Evolutionary conservation across 2,329 filamentous ascomycete species (phyloP).

Genomic region (Cercospora janseana): DNA sequence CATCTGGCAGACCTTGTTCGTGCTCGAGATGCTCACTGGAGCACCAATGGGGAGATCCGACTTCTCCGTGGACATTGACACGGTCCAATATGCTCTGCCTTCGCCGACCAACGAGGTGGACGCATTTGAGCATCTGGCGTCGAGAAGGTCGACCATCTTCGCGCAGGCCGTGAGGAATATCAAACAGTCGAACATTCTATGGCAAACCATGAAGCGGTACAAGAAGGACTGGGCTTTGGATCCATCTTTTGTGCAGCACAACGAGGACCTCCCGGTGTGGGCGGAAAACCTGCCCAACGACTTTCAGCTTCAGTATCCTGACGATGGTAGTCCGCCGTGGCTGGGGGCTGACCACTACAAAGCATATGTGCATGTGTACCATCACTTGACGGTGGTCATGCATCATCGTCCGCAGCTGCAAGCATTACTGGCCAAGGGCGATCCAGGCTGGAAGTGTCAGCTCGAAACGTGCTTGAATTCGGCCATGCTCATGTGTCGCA

Average conservation of each 20-base stretch:
- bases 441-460: conserved; percentile 80
- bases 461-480: conserved; percentile 83
- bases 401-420: conserved; percentile 81
- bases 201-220: conserved; percentile 69
- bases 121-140: conserved; percentile 71
- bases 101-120: conserved; percentile 65
- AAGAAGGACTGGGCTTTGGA: conserved; percentile 84
- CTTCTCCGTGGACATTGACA: conserved; percentile 69
- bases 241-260: conserved; percentile 76
- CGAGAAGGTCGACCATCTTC: conserved; percentile 80
- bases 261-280: conserved; percentile 74
- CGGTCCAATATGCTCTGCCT: conserved; percentile 71
- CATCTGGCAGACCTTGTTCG: conserved; percentile 84
- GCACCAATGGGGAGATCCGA: conserved; percentile 81
- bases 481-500: conserved; percentile 77
- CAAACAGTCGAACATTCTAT: conserved; percentile 71
- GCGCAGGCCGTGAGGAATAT: conserved; percentile 75
- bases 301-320: conserved; percentile 72
- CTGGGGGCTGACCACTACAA: conserved; percentile 76
- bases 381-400: conserved; percentile 80
- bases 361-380: conserved; percentile 86
- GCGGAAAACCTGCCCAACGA: conserved; percentile 73
- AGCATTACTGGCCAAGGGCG: conserved; percentile 70
- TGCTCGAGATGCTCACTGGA: conserved; percentile 88
- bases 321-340: conserved; percentile 78